These are phyloP conservation scores for Serendipita indica DNA, from an alignment of 768 basidiomycete genomes.

Conservation along the genomic window DNA sequence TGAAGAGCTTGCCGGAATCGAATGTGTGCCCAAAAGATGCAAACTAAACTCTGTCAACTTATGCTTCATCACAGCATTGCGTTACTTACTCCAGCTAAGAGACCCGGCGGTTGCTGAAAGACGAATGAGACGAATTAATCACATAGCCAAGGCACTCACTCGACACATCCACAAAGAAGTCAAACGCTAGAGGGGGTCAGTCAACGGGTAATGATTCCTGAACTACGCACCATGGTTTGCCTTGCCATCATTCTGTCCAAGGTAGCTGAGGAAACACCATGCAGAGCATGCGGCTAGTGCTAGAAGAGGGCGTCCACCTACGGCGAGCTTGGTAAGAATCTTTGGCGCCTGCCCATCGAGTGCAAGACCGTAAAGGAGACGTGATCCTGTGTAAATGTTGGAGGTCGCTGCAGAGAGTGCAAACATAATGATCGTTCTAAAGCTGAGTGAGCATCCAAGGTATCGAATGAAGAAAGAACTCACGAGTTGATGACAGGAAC, in stretches of 20 bases:
- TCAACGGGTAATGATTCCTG: background rate
- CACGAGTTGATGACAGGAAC: slow-evolving; percentile 1
- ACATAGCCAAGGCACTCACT: background rate
- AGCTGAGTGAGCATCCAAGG: background rate
- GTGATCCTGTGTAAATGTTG: slow-evolving; percentile 1
- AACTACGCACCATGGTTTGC: background rate
- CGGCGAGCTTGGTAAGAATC: background rate
- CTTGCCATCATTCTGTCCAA: slow-evolving; percentile 3
- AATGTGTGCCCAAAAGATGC: slow-evolving; percentile 7
- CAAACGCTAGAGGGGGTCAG: background rate
- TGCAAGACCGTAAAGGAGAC: background rate
- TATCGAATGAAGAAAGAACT: background rate
- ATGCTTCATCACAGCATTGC: background rate
- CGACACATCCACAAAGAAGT: slow-evolving; percentile 1
- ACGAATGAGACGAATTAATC: background rate
- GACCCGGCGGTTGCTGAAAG: background rate
- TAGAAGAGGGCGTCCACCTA: background rate
- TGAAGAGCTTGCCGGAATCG: background rate
- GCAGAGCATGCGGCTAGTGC: background rate
- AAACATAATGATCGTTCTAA: background rate
- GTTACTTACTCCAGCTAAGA: slow-evolving; percentile 6
- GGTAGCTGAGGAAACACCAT: slow-evolving; percentile 2
- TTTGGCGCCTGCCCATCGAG: background rate
- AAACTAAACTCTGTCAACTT: background rate
- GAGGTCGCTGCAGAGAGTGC: background rate